These are phyloP conservation scores for Hippophae rhamnoides DNA, from an alignment of 306 rosid genomes.

Conservation along the genomic window DNA sequence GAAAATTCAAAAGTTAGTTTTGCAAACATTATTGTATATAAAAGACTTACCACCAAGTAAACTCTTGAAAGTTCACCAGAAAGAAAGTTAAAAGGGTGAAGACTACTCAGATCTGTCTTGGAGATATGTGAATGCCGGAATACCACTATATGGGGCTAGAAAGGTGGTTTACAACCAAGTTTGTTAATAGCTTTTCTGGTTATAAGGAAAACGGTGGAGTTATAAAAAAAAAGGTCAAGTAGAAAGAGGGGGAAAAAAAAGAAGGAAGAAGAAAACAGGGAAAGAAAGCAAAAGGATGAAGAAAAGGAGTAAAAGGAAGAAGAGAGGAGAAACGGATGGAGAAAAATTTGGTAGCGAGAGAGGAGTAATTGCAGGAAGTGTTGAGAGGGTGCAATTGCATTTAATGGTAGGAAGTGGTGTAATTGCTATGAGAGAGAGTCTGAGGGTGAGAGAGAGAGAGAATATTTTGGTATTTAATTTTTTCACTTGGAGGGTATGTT, in stretches of 20 bases:
- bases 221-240: neutral
- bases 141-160: slow-evolving; percentile 9
- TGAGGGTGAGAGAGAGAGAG: slow-evolving; percentile 23
- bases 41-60: neutral
- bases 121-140: neutral
- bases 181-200: slow-evolving; percentile 5
- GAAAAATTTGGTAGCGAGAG: slow-evolving; percentile 45
- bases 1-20: too few species aligned
- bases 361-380: slow-evolving; percentile 92
- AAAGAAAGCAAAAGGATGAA: slow-evolving; percentile 21
- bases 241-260: slow-evolving; percentile 2
- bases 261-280: slow-evolving; percentile 3
- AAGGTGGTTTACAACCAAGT: slow-evolving; percentile 17
- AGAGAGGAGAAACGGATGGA: slow-evolving; percentile 29
- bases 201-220: neutral
- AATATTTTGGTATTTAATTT: slow-evolving; percentile 16
- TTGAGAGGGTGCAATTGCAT: slow-evolving; percentile 99
- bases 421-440: slow-evolving; percentile 40
- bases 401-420: slow-evolving; percentile 77
- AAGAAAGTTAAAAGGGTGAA: too few species aligned
- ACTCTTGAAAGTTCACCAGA: too few species aligned
- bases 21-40: neutral
- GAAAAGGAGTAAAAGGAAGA: neutral
- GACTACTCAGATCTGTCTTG: slow-evolving; percentile 32
- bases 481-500: too few species aligned